Evolutionary conservation across 2,329 filamentous ascomycete species (phyloP), one percentile per base, ranked within the genome.

Genomic region (Ceratocystis cacaofunesta): DNA sequence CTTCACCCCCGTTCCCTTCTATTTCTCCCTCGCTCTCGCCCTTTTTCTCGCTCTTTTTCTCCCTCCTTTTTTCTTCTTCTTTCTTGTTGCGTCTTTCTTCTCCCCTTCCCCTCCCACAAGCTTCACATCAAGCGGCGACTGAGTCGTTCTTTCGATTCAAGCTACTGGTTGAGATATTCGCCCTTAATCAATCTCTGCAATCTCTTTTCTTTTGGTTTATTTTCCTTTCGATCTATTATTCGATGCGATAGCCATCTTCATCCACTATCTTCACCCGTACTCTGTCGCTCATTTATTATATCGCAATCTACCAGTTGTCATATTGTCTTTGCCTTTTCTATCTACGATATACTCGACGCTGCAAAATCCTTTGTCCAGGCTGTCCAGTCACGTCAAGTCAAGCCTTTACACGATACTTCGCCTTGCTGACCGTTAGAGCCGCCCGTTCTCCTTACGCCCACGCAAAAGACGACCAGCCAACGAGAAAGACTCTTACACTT

Each of bases 81-180:
- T 48, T 46, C 43, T 41, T 41, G n/a, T 36, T 58, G 5, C 36
- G 17, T 22, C n/a, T 48, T 60, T 58, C 44, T n/a, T 43, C 57
- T 19, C n/a, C 46, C 41, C 43, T 10, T 61, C 57, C 44, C 63
- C 55, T 44, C 63, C 55, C 36, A 52, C 63, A 55, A 65, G 63
- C 63, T 61, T 65, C 63, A 65, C 63, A 61, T 41, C 63, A 65
- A 61, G 63, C 57, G 63, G 63, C 63, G 63, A 65, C 57, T 43
- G 63, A 61, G 63, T 65, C 63, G 63, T 61, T 65, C 32, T 65
- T 61, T 61, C 63, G 63, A 65, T 65, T 65, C 63, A 61, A 64
- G 19, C 52, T 57, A 44, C 36, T 57, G 63, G 63, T 58, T 58
- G 50, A 64, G 63, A 64, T 64, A 44, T 19, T 60, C 36, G 63